A percentile compares a stretch with the other conserved stretches of the same genome.
phyloP scores from a whole-genome alignment of 495 filamentous ascomycete genomes.

The Lasiosphaeris hirsuta region DNA sequence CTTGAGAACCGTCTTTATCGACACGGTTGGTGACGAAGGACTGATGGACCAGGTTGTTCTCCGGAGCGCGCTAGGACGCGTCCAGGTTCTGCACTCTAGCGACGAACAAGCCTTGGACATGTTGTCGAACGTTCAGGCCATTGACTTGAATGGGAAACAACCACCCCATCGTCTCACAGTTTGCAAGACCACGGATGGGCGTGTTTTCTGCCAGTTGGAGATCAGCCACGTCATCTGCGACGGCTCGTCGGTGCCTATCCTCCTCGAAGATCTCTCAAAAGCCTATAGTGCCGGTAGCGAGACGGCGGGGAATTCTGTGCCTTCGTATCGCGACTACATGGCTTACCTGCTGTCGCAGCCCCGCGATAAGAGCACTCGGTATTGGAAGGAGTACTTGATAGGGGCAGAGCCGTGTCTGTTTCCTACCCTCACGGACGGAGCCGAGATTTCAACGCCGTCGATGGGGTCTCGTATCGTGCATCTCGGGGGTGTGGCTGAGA shows the following conservation, averaged over 20 bases:
- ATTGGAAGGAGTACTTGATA: constrained; percentile 25
- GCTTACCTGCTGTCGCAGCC: constrained; percentile 39
- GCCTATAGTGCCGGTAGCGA: constrained; percentile 6
- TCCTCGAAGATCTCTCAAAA: constrained; percentile 12
- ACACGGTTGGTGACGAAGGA: constrained; percentile 29
- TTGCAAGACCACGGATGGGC: constrained; percentile 14
- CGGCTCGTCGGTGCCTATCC: constrained; percentile 19
- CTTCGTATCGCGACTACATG: constrained; percentile 19
- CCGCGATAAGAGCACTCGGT: constrained; percentile 42
- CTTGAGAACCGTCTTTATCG: constrained; percentile 29
- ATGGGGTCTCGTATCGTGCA: constrained; percentile 16
- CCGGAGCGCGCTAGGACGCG: constrained; percentile 27
- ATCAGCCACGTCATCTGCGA: constrained; percentile 39
- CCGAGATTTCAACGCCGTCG: background rate
- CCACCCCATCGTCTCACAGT: constrained; percentile 47
- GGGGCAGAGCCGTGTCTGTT: constrained; percentile 29
- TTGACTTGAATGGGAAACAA: constrained; percentile 17
- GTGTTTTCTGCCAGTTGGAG: constrained; percentile 49
- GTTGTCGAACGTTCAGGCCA: constrained; percentile 1
- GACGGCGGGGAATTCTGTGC: constrained; percentile 1
- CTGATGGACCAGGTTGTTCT: constrained; percentile 24
- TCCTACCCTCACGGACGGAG: constrained; percentile 21
- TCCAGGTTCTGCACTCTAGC: constrained; percentile 42
- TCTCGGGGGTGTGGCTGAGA: background rate
- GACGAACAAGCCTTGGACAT: constrained; percentile 27